Conservation (phyloP, 139 green algal species). For the Ulvella scutata region DNA sequence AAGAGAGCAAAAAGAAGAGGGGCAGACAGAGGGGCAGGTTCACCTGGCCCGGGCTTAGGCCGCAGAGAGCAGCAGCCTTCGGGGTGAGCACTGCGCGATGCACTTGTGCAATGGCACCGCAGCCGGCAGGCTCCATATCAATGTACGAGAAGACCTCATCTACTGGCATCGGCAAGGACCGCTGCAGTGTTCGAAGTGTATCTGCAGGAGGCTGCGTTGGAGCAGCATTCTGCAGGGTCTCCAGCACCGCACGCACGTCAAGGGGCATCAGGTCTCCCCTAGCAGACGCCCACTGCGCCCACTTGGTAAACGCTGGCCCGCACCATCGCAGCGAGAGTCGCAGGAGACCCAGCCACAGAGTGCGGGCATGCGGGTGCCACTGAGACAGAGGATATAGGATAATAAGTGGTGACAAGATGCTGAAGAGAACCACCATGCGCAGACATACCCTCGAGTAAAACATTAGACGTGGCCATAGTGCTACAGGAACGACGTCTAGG, state of each 20-base stretch:
- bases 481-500: no score
- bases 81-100: constrained; percentile 28
- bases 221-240: constrained; percentile 29
- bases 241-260: constrained; percentile 30
- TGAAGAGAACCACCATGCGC: neutral
- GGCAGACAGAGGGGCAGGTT: no score
- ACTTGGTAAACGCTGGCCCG: constrained; percentile 72
- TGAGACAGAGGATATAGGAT: neutral
- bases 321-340: neutral
- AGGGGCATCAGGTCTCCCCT: constrained; percentile 42
- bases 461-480: no score
- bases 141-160: constrained; percentile 38
- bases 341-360: neutral
- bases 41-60: neutral
- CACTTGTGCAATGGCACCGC: constrained; percentile 46
- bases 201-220: constrained; percentile 26
- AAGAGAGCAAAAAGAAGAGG: no score
- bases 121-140: constrained; percentile 27
- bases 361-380: neutral
- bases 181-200: constrained; percentile 30
- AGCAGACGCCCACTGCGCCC: constrained; percentile 66
- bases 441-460: no score
- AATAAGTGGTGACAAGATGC: neutral
- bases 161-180: constrained; percentile 25
- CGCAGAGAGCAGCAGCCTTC: constrained; percentile 5